Evolutionary conservation across 2,329 filamentous ascomycete genomes (phyloP).

Genomic region (Fusarium goolgardi): DNA sequence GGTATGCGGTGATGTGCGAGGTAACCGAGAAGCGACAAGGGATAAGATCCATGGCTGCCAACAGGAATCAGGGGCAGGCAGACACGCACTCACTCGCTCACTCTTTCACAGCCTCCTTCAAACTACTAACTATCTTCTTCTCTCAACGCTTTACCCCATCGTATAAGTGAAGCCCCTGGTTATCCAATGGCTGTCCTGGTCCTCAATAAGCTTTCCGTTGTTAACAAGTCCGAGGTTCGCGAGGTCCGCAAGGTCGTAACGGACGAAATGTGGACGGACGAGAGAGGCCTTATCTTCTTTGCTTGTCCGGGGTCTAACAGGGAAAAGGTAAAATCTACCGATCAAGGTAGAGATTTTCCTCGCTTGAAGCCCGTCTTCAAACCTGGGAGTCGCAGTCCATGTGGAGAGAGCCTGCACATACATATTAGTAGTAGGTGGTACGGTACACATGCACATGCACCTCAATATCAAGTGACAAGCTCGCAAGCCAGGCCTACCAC

Average conservation of each 20-base stretch:
- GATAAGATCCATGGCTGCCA: background rate
- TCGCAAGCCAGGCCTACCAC: slow-evolving; percentile 5
- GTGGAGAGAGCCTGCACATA: slow-evolving; percentile 34
- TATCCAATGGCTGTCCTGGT: slow-evolving; percentile 9
- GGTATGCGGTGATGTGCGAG: slow-evolving; percentile 30
- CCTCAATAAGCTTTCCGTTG: slow-evolving; percentile 22
- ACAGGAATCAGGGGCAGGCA: slow-evolving; percentile 28
- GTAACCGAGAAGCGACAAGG: slow-evolving; percentile 7
- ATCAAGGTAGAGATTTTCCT: slow-evolving; percentile 14
- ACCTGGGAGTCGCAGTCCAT: slow-evolving; percentile 27
- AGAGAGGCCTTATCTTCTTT: slow-evolving; percentile 10
- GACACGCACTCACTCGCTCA: background rate
- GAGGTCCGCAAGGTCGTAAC: slow-evolving; percentile 24
- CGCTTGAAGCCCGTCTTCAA: slow-evolving; percentile 25
- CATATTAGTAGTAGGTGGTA: background rate
- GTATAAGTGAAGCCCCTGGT: slow-evolving; percentile 3
- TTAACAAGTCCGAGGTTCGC: background rate
- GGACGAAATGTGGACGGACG: slow-evolving; percentile 23
- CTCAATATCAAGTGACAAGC: slow-evolving; percentile 18
- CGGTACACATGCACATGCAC: slow-evolving; percentile 12
- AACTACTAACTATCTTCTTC: background rate
- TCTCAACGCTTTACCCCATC: slow-evolving; percentile 16
- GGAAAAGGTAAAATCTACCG: background rate
- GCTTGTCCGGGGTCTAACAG: background rate
- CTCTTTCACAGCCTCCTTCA: background rate